Conservation (phyloP, 768 basidiomycete species). For the Lentinus brumalis region DNA sequence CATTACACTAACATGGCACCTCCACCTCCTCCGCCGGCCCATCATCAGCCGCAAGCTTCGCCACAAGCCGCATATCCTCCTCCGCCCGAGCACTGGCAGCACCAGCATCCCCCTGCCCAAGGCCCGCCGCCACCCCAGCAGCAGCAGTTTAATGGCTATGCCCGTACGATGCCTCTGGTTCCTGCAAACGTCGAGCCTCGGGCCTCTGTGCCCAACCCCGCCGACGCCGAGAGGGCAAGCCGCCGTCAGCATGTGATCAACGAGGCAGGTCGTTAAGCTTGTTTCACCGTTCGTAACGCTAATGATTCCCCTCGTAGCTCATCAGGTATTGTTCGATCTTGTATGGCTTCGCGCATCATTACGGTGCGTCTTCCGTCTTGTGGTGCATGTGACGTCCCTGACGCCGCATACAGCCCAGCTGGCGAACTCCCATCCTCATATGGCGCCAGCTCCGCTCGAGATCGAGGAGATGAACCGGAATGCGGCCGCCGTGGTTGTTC, state of each 20-base stretch:
- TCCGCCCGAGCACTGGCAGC: constrained; percentile 29
- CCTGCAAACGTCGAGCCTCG: constrained; percentile 46
- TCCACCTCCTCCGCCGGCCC: constrained; percentile 19
- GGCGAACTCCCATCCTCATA: constrained; percentile 48
- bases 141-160: constrained; percentile 30
- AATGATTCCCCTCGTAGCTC: constrained; percentile 42
- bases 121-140: constrained; percentile 14
- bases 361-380: constrained; percentile 48
- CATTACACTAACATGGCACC: constrained; percentile 19
- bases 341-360: constrained; percentile 66
- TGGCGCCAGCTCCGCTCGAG: constrained; percentile 57
- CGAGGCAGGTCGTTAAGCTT: constrained; percentile 38
- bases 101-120: constrained; percentile 17
- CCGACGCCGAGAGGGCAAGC: constrained; percentile 40
- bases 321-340: constrained; percentile 61
- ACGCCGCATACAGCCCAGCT: constrained; percentile 27
- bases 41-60: constrained; percentile 27
- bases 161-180: constrained; percentile 42
- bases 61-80: constrained; percentile 18
- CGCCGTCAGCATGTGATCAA: constrained; percentile 33
- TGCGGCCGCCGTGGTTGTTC: constrained; percentile 65
- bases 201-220: constrained; percentile 32
- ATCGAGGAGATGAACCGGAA: constrained; percentile 69
- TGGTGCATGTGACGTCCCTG: not conserved
- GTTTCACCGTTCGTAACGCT: not conserved